Percentiles rank a stretch among this genome's conserved stretches.
Evolutionary conservation across 2,329 filamentous ascomycete species (phyloP).

Genomic region (Arachnomyces sp.): DNA sequence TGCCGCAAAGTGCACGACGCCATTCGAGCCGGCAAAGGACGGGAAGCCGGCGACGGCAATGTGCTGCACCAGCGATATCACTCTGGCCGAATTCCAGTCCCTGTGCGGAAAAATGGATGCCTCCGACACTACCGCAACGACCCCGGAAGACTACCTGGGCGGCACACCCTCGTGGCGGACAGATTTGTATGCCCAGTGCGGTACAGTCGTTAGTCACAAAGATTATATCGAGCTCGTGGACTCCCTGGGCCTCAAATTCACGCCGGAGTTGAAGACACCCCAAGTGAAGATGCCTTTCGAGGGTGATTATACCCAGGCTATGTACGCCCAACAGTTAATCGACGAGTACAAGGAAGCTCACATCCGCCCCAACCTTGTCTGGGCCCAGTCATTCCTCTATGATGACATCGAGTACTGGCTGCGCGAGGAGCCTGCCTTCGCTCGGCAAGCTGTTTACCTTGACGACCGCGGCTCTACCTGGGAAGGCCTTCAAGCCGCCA

Average conservation of each 20-base stretch:
- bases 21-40: conserved; percentile 50
- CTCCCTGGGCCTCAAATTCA: conserved; percentile 53
- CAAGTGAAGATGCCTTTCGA: conserved; percentile 63
- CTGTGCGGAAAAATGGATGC: conserved; percentile 66
- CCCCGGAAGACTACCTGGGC: conserved; percentile 47
- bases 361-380: conserved; percentile 49
- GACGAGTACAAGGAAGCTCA: conserved; percentile 49
- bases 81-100: conserved; percentile 56
- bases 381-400: conserved; percentile 58
- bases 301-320: conserved; percentile 54
- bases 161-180: conserved; percentile 56
- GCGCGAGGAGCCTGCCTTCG: conserved; percentile 52
- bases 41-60: conserved; percentile 50
- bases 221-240: conserved; percentile 56
- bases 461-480: conserved; percentile 52
- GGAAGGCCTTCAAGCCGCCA: conserved; percentile 19
- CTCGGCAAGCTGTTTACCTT: conserved; percentile 54
- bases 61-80: conserved; percentile 66
- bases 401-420: conserved; percentile 61
- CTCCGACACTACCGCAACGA: conserved; percentile 51
- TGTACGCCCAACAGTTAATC: conserved; percentile 57
- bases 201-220: conserved; percentile 51
- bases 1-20: conserved; percentile 54
- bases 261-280: conserved; percentile 59
- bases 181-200: conserved; percentile 54